Conservation (phyloP, 768 basidiomycete species). For the Stropharia rugosoannulata region DNA sequence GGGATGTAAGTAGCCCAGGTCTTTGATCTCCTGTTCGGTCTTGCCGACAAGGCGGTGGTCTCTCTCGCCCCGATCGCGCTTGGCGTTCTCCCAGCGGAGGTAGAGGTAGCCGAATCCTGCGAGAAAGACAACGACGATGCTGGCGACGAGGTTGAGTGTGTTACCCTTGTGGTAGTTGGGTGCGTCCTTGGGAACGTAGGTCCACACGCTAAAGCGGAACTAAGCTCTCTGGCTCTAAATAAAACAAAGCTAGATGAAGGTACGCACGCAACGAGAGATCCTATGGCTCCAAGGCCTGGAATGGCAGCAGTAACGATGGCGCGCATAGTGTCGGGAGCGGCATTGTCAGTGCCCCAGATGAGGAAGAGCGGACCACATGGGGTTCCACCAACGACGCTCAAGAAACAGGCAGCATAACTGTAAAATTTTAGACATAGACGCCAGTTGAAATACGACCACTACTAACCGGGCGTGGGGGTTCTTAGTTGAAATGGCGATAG, state of each 20-base stretch:
- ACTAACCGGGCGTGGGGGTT: constrained; percentile 35
- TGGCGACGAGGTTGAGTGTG: constrained; percentile 41
- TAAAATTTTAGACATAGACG: background rate
- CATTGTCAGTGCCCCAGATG: constrained; percentile 49
- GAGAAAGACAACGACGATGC: constrained; percentile 28
- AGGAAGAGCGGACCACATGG: constrained; percentile 39
- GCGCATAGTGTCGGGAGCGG: constrained; percentile 47
- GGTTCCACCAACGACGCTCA: constrained; percentile 37
- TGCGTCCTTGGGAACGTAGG: constrained; percentile 44
- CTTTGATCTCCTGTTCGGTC: constrained; percentile 32
- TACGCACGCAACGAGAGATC: constrained; percentile 44
- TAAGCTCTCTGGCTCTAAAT: background rate
- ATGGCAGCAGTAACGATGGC: constrained; percentile 45
- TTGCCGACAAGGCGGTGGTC: constrained; percentile 40
- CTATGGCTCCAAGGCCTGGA: constrained; percentile 44
- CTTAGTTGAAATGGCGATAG: constrained; percentile 39
- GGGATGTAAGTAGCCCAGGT: constrained; percentile 46
- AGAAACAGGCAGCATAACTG: constrained; percentile 47
- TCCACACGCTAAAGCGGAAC: constrained; percentile 37
- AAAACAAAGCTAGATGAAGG: background rate
- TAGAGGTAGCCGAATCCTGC: constrained; percentile 31
- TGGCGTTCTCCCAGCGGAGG: constrained; percentile 40
- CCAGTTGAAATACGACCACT: background rate
- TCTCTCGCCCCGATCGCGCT: constrained; percentile 40
- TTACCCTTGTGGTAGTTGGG: constrained; percentile 49